Evolutionary conservation across 805 yeast species (phyloP).

Genomic region (Sporopachydermia lactativora): DNA sequence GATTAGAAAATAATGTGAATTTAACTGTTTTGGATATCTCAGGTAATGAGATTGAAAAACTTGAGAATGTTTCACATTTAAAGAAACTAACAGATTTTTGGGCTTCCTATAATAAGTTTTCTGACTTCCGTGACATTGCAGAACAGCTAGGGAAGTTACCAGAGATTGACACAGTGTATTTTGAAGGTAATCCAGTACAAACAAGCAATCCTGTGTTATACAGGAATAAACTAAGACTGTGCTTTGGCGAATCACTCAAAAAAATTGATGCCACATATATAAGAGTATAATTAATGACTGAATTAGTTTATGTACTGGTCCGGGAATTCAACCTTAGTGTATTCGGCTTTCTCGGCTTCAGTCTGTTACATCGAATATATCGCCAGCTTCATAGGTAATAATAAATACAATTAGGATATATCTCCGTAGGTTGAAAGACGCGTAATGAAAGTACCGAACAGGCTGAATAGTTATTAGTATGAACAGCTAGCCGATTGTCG

Average conservation of each 20-base stretch:
- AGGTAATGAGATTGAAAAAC: conserved; percentile 45
- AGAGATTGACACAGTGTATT: conserved; percentile 72
- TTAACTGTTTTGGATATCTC: conserved; percentile 72
- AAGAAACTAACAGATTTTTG: conserved; percentile 76
- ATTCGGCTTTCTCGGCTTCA: too few relatives aligned
- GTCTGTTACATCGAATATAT: too few relatives aligned
- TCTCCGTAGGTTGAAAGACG: too few relatives aligned
- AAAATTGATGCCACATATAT: conserved; percentile 89
- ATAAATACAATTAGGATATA: too few relatives aligned
- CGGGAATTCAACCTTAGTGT: too few relatives aligned
- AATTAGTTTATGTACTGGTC: too few relatives aligned
- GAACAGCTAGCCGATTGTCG: too few relatives aligned
- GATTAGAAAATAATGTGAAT: conserved; percentile 54
- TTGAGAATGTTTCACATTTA: conserved; percentile 56
- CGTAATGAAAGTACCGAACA: too few relatives aligned
- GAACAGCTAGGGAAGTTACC: conserved; percentile 47
- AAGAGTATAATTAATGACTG: too few relatives aligned
- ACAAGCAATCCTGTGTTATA: conserved; percentile 60
- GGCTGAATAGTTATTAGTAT: too few relatives aligned
- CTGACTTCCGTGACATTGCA: conserved; percentile 54
- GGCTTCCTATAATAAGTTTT: conserved; percentile 71
- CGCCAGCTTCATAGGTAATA: too few relatives aligned
- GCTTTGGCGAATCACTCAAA: conserved; percentile 52
- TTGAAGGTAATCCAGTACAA: conserved; percentile 90
- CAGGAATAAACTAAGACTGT: conserved; percentile 65